Evolutionary conservation across 164 flowering plant genomes (phyloP).

Genomic region (Platanus orientalis): DNA sequence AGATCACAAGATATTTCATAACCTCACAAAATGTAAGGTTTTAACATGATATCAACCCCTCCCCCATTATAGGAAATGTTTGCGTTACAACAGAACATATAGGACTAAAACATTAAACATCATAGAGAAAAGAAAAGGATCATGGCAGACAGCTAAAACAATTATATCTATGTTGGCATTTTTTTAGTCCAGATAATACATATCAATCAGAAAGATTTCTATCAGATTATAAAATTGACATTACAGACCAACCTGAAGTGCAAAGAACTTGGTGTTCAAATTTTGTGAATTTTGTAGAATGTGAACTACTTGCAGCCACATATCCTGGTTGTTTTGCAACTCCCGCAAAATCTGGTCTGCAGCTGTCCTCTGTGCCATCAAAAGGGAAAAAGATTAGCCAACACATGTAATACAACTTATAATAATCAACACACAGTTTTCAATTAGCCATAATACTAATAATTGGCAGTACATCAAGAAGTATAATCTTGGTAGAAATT

Average conservation of each 20-base stretch:
- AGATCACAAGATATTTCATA: neutral
- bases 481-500: no score
- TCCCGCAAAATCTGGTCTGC: slow-evolving; percentile 92
- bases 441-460: no score
- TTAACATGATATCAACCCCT: no score
- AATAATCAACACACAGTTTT: neutral
- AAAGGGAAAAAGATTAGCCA: neutral
- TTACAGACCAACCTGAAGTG: slow-evolving; percentile 64
- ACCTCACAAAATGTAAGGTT: no score
- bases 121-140: no score
- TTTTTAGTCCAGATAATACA: no score
- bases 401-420: neutral
- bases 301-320: slow-evolving; percentile 98
- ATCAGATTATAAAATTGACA: neutral
- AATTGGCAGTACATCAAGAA: no score
- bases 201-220: neutral
- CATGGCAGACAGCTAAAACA: no score
- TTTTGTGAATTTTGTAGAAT: slow-evolving; percentile 75
- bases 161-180: no score
- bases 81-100: no score
- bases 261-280: slow-evolving; percentile 91
- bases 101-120: no score
- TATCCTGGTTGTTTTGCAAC: slow-evolving; percentile 87
- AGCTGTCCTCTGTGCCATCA: slow-evolving; percentile 62
- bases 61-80: no score